Evolutionary conservation across 129 eudicot genomes (phyloP).

Genomic region (Ambrosia trifida): DNA sequence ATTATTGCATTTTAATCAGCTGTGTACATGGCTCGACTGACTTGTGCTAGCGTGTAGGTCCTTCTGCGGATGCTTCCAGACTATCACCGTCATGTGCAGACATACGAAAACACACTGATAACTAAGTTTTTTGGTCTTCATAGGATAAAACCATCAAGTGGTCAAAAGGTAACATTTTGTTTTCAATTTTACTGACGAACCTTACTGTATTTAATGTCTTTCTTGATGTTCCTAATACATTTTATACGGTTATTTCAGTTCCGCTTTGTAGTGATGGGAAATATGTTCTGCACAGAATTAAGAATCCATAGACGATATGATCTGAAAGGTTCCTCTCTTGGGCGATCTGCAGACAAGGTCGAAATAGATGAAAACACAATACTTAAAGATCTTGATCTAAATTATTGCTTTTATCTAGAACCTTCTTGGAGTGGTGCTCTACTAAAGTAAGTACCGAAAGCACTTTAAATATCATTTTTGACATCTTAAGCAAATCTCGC

Average conservation of each 20-base stretch:
- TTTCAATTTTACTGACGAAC: not conserved
- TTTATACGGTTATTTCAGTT: conserved; percentile 52
- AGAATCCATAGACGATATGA: conserved; percentile 93
- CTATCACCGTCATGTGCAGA: conserved; percentile 75
- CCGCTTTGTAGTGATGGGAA: conserved; percentile 98
- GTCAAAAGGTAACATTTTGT: conserved; percentile 77
- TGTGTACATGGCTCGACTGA: conserved; percentile 10
- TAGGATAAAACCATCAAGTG: conserved; percentile 85
- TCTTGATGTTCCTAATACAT: conserved; percentile 4
- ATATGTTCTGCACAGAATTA: conserved; percentile 98
- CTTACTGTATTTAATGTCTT: not conserved
- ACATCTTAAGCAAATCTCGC: too few relatives aligned
- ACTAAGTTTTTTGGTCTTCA: conserved; percentile 97
- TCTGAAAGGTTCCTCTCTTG: conserved; percentile 90
- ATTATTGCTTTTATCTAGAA: conserved; percentile 86
- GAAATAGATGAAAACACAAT: conserved; percentile 92
- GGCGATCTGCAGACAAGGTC: conserved; percentile 87
- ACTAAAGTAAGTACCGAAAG: conserved; percentile 55
- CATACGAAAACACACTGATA: conserved; percentile 80
- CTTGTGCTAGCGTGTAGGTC: conserved; percentile 52
- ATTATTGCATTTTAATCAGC: not conserved
- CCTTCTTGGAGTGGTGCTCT: conserved; percentile 87
- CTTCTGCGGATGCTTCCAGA: conserved; percentile 93
- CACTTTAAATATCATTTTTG: not conserved
- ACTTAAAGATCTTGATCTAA: conserved; percentile 92